Percentiles rank a stretch among this genome's conserved stretches.
Conservation (phyloP, 2,329 filamentous ascomycete species). For the Microcyclosporella mali region DNA sequence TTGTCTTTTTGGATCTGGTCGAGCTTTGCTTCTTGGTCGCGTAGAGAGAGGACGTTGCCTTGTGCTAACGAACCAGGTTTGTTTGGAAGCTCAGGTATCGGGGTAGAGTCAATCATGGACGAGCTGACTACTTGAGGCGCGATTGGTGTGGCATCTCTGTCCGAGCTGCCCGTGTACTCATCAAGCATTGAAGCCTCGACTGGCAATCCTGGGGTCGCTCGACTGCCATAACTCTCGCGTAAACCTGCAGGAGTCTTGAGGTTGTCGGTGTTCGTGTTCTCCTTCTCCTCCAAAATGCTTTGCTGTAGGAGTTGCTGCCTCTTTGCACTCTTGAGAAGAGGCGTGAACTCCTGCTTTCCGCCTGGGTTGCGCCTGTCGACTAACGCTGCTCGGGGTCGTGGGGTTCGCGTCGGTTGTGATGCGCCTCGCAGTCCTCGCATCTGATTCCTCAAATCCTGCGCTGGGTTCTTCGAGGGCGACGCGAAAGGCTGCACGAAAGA, state of each 20-base stretch:
- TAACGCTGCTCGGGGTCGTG: conserved; percentile 65
- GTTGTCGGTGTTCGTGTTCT: conserved; percentile 38
- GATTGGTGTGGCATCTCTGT: conserved; percentile 62
- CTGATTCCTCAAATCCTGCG: conserved; percentile 65
- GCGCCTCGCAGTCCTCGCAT: conserved; percentile 60
- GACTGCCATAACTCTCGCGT: conserved; percentile 52
- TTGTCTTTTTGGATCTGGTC: conserved; percentile 98
- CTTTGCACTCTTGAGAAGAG: conserved; percentile 77
- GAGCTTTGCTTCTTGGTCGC: conserved; percentile 89
- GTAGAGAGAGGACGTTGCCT: conserved; percentile 82
- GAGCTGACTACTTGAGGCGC: conserved; percentile 66
- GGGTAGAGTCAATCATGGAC: conserved; percentile 71
- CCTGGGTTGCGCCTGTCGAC: conserved; percentile 57
- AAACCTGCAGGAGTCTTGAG: conserved; percentile 62
- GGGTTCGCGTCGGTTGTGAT: conserved; percentile 47
- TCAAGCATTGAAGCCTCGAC: conserved; percentile 66
- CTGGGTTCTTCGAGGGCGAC: conserved; percentile 64
- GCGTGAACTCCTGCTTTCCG: conserved; percentile 77
- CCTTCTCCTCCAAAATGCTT: conserved; percentile 33
- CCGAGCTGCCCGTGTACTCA: conserved; percentile 57
- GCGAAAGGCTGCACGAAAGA: conserved; percentile 84
- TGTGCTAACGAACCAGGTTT: conserved; percentile 66
- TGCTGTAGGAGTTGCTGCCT: conserved; percentile 52
- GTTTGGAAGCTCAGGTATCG: conserved; percentile 59
- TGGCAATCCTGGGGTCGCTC: conserved; percentile 67